Evolutionary conservation across 2,329 filamentous ascomycete species (phyloP).

Genomic region (Pseudopyrenochaeta lycopersici): DNA sequence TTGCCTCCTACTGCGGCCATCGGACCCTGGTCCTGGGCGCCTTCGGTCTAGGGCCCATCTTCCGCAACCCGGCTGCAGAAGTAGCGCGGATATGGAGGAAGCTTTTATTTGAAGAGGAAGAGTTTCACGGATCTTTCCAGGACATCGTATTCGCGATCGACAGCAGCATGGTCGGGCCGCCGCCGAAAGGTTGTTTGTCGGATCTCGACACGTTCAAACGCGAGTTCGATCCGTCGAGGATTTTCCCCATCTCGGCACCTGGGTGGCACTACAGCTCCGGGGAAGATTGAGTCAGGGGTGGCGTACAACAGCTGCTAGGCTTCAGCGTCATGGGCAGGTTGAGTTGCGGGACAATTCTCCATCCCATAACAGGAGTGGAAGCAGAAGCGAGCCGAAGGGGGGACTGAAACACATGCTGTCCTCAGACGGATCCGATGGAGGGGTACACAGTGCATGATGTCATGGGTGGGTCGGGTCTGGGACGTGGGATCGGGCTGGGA

Average conservation of each 20-base stretch:
- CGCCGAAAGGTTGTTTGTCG: conserved; percentile 42
- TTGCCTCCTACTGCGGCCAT: conserved; percentile 62
- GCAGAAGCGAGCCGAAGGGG: conserved; percentile 2
- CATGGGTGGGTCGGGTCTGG: conserved; percentile 15
- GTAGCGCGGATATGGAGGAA: conserved; percentile 56
- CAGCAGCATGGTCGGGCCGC: conserved; percentile 40
- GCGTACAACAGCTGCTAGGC: neutral
- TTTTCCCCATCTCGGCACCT: conserved; percentile 43
- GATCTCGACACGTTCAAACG: conserved; percentile 53
- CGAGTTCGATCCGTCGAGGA: conserved; percentile 49
- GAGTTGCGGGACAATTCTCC: neutral
- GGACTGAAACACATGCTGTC: conserved; percentile 10
- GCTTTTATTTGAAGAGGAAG: conserved; percentile 54
- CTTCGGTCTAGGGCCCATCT: conserved; percentile 56
- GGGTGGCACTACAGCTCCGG: conserved; percentile 1
- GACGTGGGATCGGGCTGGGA: conserved; percentile 13
- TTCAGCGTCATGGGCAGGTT: neutral
- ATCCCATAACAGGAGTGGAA: neutral
- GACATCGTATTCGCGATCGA: conserved; percentile 58
- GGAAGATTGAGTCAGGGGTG: conserved; percentile 5
- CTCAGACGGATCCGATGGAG: conserved; percentile 16
- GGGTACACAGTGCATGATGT: conserved; percentile 22
- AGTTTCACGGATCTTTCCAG: conserved; percentile 55
- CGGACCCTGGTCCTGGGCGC: conserved; percentile 54
- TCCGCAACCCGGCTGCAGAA: conserved; percentile 55